Evolutionary conservation across 1,284 basidiomycete genomes (phyloP).

Genomic region (Ceratobasidium sp.): DNA sequence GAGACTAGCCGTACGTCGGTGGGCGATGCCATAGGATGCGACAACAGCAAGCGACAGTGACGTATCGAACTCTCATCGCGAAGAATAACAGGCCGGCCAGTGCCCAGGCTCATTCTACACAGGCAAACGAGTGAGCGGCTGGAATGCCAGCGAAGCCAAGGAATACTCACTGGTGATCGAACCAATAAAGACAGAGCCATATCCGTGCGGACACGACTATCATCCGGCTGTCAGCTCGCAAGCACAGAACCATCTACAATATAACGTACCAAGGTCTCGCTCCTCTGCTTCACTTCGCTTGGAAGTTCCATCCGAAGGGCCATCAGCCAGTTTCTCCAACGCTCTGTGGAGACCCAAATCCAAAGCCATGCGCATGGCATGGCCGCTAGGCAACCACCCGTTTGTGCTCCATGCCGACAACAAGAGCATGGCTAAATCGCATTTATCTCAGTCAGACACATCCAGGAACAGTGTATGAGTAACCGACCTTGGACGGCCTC

Average conservation of each 20-base stretch:
- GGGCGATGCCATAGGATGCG: constrained; percentile 84
- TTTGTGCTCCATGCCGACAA: constrained; percentile 94
- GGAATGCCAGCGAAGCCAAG: background rate
- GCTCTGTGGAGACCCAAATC: constrained; percentile 92
- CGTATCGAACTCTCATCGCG: constrained; percentile 88
- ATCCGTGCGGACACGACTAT: constrained; percentile 89
- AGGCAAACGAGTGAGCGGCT: constrained; percentile 14
- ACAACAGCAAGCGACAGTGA: constrained; percentile 81
- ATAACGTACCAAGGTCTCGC: constrained; percentile 75
- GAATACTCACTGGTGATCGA: constrained; percentile 81
- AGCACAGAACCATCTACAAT: constrained; percentile 37
- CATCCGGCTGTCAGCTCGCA: constrained; percentile 24
- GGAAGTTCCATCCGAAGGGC: constrained; percentile 61
- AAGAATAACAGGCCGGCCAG: constrained; percentile 87
- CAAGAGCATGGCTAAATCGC: constrained; percentile 78
- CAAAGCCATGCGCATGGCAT: constrained; percentile 93
- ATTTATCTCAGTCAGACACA: constrained; percentile 11
- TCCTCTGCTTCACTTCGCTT: constrained; percentile 83
- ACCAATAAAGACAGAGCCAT: constrained; percentile 94
- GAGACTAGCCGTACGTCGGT: constrained; percentile 90
- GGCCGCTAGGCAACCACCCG: constrained; percentile 91
- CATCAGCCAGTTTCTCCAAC: constrained; percentile 87
- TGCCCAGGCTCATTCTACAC: constrained; percentile 87
- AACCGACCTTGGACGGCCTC: constrained; percentile 88
- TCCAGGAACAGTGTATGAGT: constrained; percentile 37